phyloP scores from a whole-genome alignment of 2,329 filamentous ascomycete species.

The Trichoderma aggressivum region DNA sequence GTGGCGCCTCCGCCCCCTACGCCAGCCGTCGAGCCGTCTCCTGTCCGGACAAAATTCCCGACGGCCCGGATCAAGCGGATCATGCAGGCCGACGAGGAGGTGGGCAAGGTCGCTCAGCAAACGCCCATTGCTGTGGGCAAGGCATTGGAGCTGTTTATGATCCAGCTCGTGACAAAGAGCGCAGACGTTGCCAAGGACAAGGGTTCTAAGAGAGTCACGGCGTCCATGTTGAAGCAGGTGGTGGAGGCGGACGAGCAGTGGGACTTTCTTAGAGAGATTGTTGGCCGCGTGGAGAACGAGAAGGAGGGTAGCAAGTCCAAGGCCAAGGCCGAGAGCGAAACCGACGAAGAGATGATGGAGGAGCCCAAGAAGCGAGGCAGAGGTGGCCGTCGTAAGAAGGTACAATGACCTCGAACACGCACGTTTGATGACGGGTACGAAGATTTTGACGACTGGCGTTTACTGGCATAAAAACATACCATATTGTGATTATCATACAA shows the following conservation, averaged over 20 bases:
- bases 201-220: slow-evolving; percentile 84
- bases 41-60: slow-evolving; percentile 92
- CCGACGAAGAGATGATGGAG: slow-evolving; percentile 44
- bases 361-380: slow-evolving; percentile 48
- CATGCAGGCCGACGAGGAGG: slow-evolving; percentile 98
- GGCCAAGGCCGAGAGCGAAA: slow-evolving; percentile 51
- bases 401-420: slow-evolving; percentile 11
- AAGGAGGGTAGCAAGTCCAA: slow-evolving; percentile 43
- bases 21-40: slow-evolving; percentile 55
- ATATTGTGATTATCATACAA: slow-evolving; percentile 23
- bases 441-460: slow-evolving; percentile 23
- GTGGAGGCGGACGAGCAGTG: slow-evolving; percentile 86
- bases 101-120: slow-evolving; percentile 96
- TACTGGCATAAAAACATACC: slow-evolving; percentile 21
- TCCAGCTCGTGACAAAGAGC: slow-evolving; percentile 83
- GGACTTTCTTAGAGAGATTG: slow-evolving; percentile 90
- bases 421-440: slow-evolving; percentile 11
- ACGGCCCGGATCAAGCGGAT: slow-evolving; percentile 97
- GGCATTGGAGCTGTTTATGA: slow-evolving; percentile 97
- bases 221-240: slow-evolving; percentile 86
- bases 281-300: slow-evolving; percentile 71
- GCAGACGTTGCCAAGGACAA: slow-evolving; percentile 78
- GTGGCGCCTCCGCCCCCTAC: slow-evolving; percentile 33
- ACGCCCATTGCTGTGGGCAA: slow-evolving; percentile 95
- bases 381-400: slow-evolving; percentile 51